Conservation (phyloP, 176 grass and related monocot species). For the Elaeis guineensis region DNA sequence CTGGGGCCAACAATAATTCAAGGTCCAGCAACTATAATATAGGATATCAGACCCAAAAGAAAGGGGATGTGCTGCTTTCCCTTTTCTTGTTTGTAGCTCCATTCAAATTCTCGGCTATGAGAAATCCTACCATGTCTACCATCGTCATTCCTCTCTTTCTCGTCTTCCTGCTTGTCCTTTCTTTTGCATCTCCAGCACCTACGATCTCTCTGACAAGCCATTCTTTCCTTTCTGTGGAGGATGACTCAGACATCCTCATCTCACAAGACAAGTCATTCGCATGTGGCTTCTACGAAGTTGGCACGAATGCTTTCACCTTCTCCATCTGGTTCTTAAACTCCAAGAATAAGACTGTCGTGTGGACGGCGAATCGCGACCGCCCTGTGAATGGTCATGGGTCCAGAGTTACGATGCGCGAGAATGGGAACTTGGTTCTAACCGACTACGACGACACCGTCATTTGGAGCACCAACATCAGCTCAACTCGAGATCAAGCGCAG, state of each 20-base stretch:
- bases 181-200: no score
- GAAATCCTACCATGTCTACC: no score
- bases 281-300: conserved; percentile 49
- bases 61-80: no score
- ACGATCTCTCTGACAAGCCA: no score
- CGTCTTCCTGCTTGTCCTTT: no score
- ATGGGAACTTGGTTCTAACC: conserved; percentile 39
- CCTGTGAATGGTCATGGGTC: conserved; percentile 55
- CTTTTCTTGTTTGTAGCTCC: no score
- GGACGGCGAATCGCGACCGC: conserved; percentile 50
- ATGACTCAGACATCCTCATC: conserved; percentile 20
- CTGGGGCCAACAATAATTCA: no score
- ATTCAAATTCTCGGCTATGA: no score
- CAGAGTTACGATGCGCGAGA: conserved; percentile 16
- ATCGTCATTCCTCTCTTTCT: no score
- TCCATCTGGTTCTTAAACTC: conserved; percentile 56
- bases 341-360: conserved; percentile 41
- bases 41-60: no score
- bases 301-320: conserved; percentile 54
- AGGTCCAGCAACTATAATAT: no score
- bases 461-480: conserved; percentile 42
- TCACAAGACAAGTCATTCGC: conserved; percentile 37
- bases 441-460: conserved; percentile 45
- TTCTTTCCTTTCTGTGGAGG: no score
- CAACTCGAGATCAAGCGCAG: neutral